These are phyloP conservation scores for Trichoderma aggressivum DNA, from an alignment of 2,329 filamentous ascomycete species.

Conservation along the genomic window DNA sequence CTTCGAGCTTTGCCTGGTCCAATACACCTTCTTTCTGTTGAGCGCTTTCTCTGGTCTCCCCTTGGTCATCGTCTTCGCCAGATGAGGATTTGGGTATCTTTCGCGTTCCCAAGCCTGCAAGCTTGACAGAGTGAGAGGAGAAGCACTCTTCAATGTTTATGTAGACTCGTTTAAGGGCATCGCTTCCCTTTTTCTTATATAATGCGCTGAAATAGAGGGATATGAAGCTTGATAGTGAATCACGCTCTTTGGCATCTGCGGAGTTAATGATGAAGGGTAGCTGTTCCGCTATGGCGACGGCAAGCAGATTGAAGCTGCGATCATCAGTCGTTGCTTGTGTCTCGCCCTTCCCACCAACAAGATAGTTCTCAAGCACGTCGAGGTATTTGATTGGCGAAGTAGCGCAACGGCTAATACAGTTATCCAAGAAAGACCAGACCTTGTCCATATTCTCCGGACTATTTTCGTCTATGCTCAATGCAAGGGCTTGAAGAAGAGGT, in stretches of 20 bases:
- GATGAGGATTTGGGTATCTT: conserved; percentile 7
- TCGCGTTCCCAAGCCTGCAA: conserved; percentile 22
- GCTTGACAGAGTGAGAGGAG: conserved; percentile 25
- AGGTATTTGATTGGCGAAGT: conserved; percentile 80
- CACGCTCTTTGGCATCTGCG: conserved; percentile 41
- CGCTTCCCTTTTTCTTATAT: conserved; percentile 46
- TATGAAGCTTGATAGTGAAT: conserved; percentile 55
- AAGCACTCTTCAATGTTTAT: conserved; percentile 33
- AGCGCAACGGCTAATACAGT: conserved; percentile 73
- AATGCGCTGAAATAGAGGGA: conserved; percentile 54
- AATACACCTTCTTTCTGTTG: conserved; percentile 24
- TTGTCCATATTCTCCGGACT: conserved; percentile 32
- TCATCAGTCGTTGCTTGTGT: conserved; percentile 19
- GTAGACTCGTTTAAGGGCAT: conserved; percentile 28
- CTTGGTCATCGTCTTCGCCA: conserved; percentile 17
- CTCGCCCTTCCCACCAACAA: conserved; percentile 31
- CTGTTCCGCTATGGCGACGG: conserved; percentile 72
- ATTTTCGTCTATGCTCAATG: conserved; percentile 23
- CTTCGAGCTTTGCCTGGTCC: conserved; percentile 45
- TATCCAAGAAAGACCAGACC: conserved; percentile 73
- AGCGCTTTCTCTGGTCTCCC: not conserved
- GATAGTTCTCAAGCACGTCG: conserved; percentile 58
- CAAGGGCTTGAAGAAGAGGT: conserved; percentile 41
- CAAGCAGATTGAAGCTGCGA: conserved; percentile 55
- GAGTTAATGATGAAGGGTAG: conserved; percentile 63